Base-by-base conservation (phyloP, 345 rosid species). In the Corymbia maculata region DNA sequence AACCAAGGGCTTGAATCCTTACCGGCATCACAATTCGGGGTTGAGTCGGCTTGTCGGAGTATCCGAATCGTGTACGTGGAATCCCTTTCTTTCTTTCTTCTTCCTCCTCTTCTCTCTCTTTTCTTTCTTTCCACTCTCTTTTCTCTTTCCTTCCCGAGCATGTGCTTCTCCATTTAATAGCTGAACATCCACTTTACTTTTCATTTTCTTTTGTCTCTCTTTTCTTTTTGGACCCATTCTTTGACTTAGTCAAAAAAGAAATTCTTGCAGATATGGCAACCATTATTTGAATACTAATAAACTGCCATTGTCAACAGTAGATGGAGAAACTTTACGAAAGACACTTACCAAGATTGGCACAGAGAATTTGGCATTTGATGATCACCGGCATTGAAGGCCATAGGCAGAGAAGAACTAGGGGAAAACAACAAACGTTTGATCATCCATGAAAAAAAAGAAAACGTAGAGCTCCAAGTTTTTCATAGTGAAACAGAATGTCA, bases 121-220 rank as follows among this genome's bases (percentile, higher is more conserved):
- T 8, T 8, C 11, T 55, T 55, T 55, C 11, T 4, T 21, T 19
- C 61, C 61, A 0, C 59, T 21, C 9, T 0, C 24, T 7, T 6
- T 19, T 3, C 11, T 55, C 59, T 21, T 55, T 55, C 59, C 59
- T 0, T 55, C 61, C 61, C 61, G 12, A 3, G 61, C 26, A 0
- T 4, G 61, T 8, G 61, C 61, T 0, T 55, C 21, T 0, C 61
- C 61, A 10, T 55, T 55, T 21, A 55, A 55, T 0, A 0, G 61
- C 61, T 21, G 28, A 55, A 55, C 61, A 21, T 55, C 0, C 28
- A 21, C 61, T 55, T 55, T 19, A 3, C 61, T 55, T 55, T 21
- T 55, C 61, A 55, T 55, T 55, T 55, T 55, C 59, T 55, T 55
- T 55, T 21, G 59, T 55, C 59, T 53, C 1, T 19, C 10, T 1